A percentile compares a stretch with the other conserved stretches of the same genome.
phyloP scores from a whole-genome alignment of 1,284 basidiomycete genomes.

The Meira nashicola region DNA sequence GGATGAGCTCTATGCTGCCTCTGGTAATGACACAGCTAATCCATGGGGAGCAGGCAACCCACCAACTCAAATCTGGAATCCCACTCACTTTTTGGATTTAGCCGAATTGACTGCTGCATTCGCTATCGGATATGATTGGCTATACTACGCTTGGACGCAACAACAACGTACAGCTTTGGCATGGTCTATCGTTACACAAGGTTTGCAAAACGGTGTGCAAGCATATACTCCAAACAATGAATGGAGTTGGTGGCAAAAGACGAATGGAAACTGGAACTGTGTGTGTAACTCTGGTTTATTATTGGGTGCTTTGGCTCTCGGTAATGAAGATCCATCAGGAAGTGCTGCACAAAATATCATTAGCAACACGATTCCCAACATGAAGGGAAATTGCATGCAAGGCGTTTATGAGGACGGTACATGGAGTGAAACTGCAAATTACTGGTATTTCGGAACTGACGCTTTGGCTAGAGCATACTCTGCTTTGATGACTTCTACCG shows the following conservation, averaged over 20 bases:
- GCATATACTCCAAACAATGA: conserved; percentile 35
- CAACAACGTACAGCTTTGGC: conserved; percentile 70
- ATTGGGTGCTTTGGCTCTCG: conserved; percentile 80
- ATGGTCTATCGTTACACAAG: conserved; percentile 71
- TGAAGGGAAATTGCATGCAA: conserved; percentile 71
- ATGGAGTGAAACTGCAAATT: conserved; percentile 88
- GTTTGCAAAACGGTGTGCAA: conserved; percentile 59
- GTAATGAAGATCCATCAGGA: conserved; percentile 72
- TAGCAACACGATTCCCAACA: conserved; percentile 66
- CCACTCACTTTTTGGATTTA: conserved; percentile 84
- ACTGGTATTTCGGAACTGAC: conserved; percentile 64
- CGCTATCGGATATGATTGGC: conserved; percentile 84
- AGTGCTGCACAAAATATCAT: conserved; percentile 62
- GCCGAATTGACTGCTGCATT: conserved; percentile 68
- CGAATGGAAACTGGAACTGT: conserved; percentile 89
- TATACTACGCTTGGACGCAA: conserved; percentile 77
- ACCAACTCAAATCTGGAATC: conserved; percentile 64
- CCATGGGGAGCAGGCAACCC: conserved; percentile 59
- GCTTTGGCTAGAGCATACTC: conserved; percentile 87
- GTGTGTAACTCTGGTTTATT: conserved; percentile 90
- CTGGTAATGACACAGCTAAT: conserved; percentile 49
- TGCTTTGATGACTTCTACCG: conserved; percentile 76
- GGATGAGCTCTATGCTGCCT: conserved; percentile 64
- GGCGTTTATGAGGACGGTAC: conserved; percentile 69
- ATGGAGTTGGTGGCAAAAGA: conserved; percentile 57